Conservation (phyloP, 2,329 filamentous ascomycete species). For the Sarocladium kiliense region DNA sequence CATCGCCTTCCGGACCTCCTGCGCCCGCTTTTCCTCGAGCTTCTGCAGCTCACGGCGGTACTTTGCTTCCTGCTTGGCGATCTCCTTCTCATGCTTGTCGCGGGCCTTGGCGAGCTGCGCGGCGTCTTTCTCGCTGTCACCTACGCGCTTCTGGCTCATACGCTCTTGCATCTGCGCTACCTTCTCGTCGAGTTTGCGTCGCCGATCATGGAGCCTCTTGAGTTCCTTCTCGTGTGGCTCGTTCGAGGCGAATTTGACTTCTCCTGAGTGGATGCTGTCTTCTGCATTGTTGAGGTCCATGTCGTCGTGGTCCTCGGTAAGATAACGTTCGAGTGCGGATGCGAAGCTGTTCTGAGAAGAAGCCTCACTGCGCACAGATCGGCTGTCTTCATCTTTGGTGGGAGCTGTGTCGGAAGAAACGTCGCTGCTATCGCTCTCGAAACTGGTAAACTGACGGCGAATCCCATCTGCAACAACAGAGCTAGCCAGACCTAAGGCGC, state of each 20-base stretch:
- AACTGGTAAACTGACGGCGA: constrained; percentile 22
- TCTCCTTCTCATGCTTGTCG: constrained; percentile 58
- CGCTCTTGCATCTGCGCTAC: constrained; percentile 50
- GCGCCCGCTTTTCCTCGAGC: constrained; percentile 57
- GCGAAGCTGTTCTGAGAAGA: constrained; percentile 45
- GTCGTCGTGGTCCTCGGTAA: constrained; percentile 24
- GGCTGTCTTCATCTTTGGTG: constrained; percentile 22
- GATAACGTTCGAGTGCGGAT: constrained; percentile 37
- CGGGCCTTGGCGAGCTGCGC: constrained; percentile 50
- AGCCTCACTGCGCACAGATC: constrained; percentile 30
- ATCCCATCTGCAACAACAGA: constrained; percentile 37
- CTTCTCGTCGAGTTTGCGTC: constrained; percentile 58
- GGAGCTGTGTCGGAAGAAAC: constrained; percentile 17
- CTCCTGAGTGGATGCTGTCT: constrained; percentile 29
- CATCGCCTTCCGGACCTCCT: constrained; percentile 57
- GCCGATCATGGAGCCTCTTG: constrained; percentile 55
- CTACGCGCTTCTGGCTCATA: constrained; percentile 36
- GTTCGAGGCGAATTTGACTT: constrained; percentile 26
- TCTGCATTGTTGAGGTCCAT: constrained; percentile 17
- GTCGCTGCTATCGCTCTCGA: constrained; percentile 21
- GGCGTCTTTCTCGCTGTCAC: constrained; percentile 45
- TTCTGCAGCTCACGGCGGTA: constrained; percentile 60
- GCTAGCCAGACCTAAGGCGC: constrained; percentile 45
- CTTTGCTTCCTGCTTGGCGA: constrained; percentile 62
- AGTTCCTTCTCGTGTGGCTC: constrained; percentile 54